Base-by-base conservation (phyloP, 2,329 filamentous ascomycete genomes). In the Talaromyces verruculosus region DNA sequence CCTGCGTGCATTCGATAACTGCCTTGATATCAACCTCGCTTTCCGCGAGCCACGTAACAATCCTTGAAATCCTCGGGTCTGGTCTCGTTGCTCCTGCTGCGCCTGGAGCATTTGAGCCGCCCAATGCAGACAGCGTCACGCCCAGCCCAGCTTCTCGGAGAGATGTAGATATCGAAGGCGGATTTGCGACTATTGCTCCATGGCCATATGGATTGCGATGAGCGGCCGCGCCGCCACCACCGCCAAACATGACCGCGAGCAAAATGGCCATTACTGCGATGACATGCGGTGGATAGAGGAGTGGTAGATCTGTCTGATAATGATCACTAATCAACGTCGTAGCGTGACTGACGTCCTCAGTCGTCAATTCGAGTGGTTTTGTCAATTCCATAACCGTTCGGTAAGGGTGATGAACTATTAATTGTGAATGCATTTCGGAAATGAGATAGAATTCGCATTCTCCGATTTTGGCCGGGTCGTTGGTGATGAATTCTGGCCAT, bases 381-480 rank as follows among this genome's bases (percentile, higher is more conserved):
- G 91, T 88, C 51, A 96, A 82, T 51, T 89, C 88, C 4, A 85
- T 85, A 35, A 97, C 82, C 47, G 90, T 92, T 63, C 92, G 91
- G 78, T 97, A 97, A 0, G 93, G 93, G 74, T 97, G 92, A 78
- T 96, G 91, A 19, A 96, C 83, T 74, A 97, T 96, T 71, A 97
- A 85, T 71, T 96, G 91, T 4, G 91, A 93, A 77, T 87, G 90
- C 87, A 97, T 91, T 75, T 96, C 93, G 30, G 91, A 93, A 72
- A 97, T 97, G 65, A 97, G 84, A 66, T 87, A 91, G 80, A 97
- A 97, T 76, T 97, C 93, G 85, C 92, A 96, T 81, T 97, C 93
- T 72, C 93, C 93, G 45, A 97, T 85, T 73, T 92, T 92, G 64
- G 91, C 88, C 8, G 91, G 90, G 77, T 97, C 93, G 66, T 89